A percentile compares a stretch with the other conserved stretches of the same genome.
phyloP scores from a whole-genome alignment of 2,329 filamentous ascomycete species.

The Cercospora berteroae region DNA sequence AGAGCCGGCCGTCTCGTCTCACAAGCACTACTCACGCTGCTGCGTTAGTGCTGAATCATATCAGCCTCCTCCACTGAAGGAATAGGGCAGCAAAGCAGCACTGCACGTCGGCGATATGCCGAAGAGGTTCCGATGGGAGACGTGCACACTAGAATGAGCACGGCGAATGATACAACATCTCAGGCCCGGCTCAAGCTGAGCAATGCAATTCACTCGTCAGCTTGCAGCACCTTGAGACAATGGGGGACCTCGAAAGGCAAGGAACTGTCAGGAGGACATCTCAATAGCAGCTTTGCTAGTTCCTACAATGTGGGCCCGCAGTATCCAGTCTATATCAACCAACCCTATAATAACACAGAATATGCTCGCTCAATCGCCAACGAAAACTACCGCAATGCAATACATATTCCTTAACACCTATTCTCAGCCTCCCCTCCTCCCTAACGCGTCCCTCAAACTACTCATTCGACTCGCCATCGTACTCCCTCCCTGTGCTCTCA shows the following conservation, averaged over 20 bases:
- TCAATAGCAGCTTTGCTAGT: not conserved
- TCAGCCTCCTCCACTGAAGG: not conserved
- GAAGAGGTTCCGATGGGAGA: not conserved
- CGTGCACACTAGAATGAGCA: not conserved
- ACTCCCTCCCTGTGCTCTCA: slow-evolving; percentile 52
- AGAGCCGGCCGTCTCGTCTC: not conserved
- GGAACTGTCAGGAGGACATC: not conserved
- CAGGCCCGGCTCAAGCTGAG: not conserved
- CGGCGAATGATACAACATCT: not conserved
- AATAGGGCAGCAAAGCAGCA: not conserved
- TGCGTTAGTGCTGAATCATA: not conserved
- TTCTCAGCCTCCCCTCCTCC: slow-evolving; percentile 14
- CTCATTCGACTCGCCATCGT: slow-evolving; percentile 56
- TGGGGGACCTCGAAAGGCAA: not conserved
- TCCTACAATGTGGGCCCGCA: not conserved
- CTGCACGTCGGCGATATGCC: not conserved
- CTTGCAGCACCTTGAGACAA: not conserved
- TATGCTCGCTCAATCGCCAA: not conserved
- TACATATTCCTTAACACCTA: not conserved
- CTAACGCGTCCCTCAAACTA: slow-evolving; percentile 40
- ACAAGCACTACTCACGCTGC: not conserved
- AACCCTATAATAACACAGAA: not conserved
- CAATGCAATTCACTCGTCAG: not conserved
- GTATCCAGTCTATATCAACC: not conserved
- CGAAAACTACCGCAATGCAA: not conserved